These are phyloP conservation scores for Eucalyptus curtisii DNA, from an alignment of 345 rosid species.

Conservation along the genomic window DNA sequence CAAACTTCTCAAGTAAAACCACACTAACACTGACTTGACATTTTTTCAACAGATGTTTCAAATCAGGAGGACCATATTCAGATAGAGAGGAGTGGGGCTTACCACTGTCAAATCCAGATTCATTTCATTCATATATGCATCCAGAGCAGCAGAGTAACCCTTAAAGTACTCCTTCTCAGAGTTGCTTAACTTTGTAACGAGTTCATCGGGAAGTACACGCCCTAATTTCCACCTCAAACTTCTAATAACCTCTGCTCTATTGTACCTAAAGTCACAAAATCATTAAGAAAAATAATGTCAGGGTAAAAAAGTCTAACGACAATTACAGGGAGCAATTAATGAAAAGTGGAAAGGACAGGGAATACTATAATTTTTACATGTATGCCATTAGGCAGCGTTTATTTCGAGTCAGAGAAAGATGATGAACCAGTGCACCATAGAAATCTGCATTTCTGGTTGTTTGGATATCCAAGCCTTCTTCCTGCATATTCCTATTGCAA, in stretches of 20 bases:
- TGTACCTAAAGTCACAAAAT: slow-evolving; percentile 30
- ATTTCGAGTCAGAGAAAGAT: slow-evolving; percentile 74
- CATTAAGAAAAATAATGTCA: neutral
- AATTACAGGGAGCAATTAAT: neutral
- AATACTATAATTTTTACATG: slow-evolving; percentile 19
- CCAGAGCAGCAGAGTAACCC: slow-evolving; percentile 52
- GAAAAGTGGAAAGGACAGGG: neutral
- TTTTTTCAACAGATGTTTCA: neutral
- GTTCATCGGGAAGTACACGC: slow-evolving; percentile 63
- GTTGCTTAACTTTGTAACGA: slow-evolving; percentile 55
- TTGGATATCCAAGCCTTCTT: slow-evolving; percentile 66
- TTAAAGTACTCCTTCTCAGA: slow-evolving; percentile 61
- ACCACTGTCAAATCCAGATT: slow-evolving; percentile 82
- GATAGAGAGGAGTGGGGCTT: slow-evolving; percentile 1
- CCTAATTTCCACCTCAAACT: slow-evolving; percentile 72
- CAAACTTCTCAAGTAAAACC: neutral
- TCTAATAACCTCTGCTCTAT: slow-evolving; percentile 67
- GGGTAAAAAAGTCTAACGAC: neutral
- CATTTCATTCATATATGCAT: slow-evolving; percentile 58
- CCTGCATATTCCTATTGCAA: slow-evolving; percentile 71
- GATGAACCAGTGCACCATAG: slow-evolving; percentile 82
- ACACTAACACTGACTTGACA: neutral
- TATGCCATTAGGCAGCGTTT: slow-evolving; percentile 97
- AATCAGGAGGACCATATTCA: neutral
- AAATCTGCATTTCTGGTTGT: slow-evolving; percentile 78